Conservation (phyloP, 768 basidiomycete species). For the Clitopilus passeckerianus region DNA sequence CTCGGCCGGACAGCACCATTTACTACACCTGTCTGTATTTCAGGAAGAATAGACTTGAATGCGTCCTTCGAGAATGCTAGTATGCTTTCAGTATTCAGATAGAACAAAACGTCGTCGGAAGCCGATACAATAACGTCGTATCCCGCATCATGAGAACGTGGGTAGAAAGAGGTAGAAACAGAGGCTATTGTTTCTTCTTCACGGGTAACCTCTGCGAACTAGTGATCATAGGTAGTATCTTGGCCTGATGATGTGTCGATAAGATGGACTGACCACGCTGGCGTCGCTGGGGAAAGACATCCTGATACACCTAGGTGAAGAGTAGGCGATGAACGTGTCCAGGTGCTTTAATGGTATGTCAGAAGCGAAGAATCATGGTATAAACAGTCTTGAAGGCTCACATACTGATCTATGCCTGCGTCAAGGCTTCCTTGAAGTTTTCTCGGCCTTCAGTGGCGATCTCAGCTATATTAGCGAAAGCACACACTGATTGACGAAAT, state of each 20-base stretch:
- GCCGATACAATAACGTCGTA: slow-evolving; percentile 14
- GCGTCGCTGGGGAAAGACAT: not conserved
- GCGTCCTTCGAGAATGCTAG: slow-evolving; percentile 12
- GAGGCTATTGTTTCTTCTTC: not conserved
- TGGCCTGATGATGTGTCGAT: not conserved
- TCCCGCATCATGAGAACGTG: not conserved
- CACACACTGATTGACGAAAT: too few relatives aligned
- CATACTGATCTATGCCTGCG: too few relatives aligned
- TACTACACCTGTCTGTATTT: not conserved
- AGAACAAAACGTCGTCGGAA: slow-evolving; percentile 22
- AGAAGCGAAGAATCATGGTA: too few relatives aligned
- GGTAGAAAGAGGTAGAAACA: slow-evolving; percentile 15
- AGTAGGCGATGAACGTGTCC: too few relatives aligned
- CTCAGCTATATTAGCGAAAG: too few relatives aligned
- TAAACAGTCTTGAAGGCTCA: too few relatives aligned
- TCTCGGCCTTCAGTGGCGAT: too few relatives aligned
- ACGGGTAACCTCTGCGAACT: not conserved
- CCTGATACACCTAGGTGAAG: too few relatives aligned
- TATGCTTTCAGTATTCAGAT: slow-evolving; percentile 15
- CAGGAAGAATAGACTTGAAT: slow-evolving; percentile 6
- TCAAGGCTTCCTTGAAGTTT: too few relatives aligned
- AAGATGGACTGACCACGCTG: not conserved
- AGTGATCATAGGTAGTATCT: not conserved
- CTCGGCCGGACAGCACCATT: not conserved
- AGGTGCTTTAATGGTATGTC: too few relatives aligned